Conservation (phyloP, 768 basidiomycete species). For the Butyriboletus loyo region DNA sequence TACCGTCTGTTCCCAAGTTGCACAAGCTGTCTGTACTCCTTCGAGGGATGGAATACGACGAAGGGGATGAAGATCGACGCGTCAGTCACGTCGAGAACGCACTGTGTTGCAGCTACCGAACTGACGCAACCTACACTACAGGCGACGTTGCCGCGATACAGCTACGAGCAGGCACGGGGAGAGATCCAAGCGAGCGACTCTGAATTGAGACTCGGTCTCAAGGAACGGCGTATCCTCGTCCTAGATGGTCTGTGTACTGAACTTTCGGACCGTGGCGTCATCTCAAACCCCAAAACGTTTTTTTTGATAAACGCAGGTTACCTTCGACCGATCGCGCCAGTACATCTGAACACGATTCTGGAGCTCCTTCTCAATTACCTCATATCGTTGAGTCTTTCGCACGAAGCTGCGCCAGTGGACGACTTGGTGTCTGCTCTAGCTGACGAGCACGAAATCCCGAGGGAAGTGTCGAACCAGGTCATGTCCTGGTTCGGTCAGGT, state of each 20-base stretch:
- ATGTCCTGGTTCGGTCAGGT: conserved; percentile 81
- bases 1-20: conserved; percentile 72
- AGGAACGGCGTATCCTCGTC: conserved; percentile 66
- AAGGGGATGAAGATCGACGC: conserved; percentile 46
- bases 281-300: too few species aligned
- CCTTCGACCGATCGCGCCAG: conserved; percentile 68
- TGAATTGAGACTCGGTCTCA: conserved; percentile 66
- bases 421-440: conserved; percentile 59
- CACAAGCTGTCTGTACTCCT: conserved; percentile 63
- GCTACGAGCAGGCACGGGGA: conserved; percentile 55
- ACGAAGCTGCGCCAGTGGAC: conserved; percentile 52
- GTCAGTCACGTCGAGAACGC: conserved; percentile 17
- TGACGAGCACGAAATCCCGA: conserved; percentile 69
- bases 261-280: not conserved
- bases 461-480: conserved; percentile 60
- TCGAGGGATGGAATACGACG: conserved; percentile 67
- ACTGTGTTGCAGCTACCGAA: not conserved
- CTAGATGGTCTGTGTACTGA: conserved; percentile 51
- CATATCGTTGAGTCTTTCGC: conserved; percentile 56
- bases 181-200: conserved; percentile 80
- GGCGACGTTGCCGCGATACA: conserved; percentile 41
- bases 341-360: conserved; percentile 67
- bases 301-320: conserved; percentile 41
- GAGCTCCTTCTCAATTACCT: conserved; percentile 73
- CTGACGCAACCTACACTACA: conserved; percentile 6